Base-by-base conservation (phyloP, 768 basidiomycete genomes). In the Mycena haematopus region DNA sequence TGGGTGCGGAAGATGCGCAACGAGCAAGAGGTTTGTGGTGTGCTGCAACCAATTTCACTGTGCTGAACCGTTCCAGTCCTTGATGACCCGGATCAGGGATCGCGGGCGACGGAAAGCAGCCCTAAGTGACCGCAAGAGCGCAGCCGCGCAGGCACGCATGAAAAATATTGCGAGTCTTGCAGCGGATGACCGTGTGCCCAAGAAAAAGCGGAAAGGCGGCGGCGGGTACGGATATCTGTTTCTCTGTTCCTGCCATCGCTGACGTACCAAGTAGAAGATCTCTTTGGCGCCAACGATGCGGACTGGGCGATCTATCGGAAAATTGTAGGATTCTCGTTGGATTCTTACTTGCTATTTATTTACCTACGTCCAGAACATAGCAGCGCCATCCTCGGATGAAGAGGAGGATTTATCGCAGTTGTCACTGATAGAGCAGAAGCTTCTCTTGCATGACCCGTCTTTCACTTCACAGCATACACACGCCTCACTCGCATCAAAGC, bases 291-390 rank as follows among this genome's bases (percentile, higher is more conserved):
- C 19, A 90, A 96, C 67, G 96, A 99, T 71, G 95, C 91, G 8
- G 96, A 99, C 72, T 99, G 96, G 96, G 90, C 90, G 0, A 95
- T 99, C 61, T 99, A 99, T 72, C 92, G 96, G 66, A 95, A 98
- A 77, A 95, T 99, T 62, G 96, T 96, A 72, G 65, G 86, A 74
- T 11, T 3, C 24, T n/a, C n/a, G n/a, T n/a, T n/a, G 29, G 4
- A 31, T 7, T 8, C 29, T 31, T 2, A 29, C 35, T 46, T 19
- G 35, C 6, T 24, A 40, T 53, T 21, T 17, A 54, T n/a, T 47
- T 10, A 49, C 45, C 25, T 25, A 36, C 17, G 6, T 60, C 6
- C 27, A 93, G 91, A 92, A 92, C 71, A 86, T 82, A 5, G 82
- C 87, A 5, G 83, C 85, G 0, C 81, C 78, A 13, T 91, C 95